Conservation (phyloP, 495 filamentous ascomycete genomes). For the Aspergillus funiculosus region DNA sequence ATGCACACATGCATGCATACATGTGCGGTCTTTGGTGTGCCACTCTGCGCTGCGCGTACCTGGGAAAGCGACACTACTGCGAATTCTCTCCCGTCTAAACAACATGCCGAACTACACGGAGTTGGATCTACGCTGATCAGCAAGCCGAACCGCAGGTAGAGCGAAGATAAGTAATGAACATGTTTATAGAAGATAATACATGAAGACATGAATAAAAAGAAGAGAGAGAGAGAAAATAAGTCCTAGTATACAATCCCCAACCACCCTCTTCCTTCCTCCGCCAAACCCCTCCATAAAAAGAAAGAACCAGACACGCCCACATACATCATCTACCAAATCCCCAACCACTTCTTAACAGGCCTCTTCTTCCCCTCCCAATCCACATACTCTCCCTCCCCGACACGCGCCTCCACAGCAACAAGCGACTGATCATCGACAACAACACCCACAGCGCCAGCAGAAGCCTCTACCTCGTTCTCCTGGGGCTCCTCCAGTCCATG, state of each 20-base stretch:
- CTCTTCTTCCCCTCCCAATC: constrained; percentile 44
- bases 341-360: constrained; percentile 57
- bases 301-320: background rate
- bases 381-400: constrained; percentile 24
- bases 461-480: constrained; percentile 19
- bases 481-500: constrained; percentile 63
- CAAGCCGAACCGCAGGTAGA: constrained; percentile 1
- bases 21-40: too few relatives aligned
- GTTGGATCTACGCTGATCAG: background rate
- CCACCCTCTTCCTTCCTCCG: background rate
- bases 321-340: constrained; percentile 48
- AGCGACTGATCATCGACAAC: constrained; percentile 31
- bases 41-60: too few relatives aligned
- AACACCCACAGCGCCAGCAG: constrained; percentile 13
- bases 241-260: constrained; percentile 4
- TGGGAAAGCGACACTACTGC: too few relatives aligned
- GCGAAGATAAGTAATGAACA: constrained; percentile 5
- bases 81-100: too few relatives aligned
- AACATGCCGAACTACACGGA: background rate
- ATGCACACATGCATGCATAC: too few relatives aligned
- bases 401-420: constrained; percentile 23
- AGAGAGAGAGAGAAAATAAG: constrained; percentile 1
- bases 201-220: background rate
- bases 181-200: constrained; percentile 14
- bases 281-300: background rate